phyloP scores from a whole-genome alignment of 768 basidiomycete genomes.

The Lepiota venenata region DNA sequence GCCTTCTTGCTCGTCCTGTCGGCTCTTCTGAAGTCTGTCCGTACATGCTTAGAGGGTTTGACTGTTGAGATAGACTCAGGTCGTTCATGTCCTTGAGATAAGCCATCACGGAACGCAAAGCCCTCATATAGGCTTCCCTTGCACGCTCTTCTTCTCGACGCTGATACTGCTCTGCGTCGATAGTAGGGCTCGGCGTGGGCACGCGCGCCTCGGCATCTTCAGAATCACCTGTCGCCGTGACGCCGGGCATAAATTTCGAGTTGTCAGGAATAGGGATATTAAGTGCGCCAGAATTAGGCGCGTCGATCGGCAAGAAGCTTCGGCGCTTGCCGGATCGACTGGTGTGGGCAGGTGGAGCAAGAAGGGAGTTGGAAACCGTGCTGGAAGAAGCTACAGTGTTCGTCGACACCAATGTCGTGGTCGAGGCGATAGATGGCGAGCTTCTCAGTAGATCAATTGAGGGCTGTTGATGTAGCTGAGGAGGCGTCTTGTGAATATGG shows the following conservation, averaged over 20 bases:
- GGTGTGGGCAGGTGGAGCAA: slow-evolving; percentile 40
- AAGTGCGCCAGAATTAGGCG: slow-evolving; percentile 46
- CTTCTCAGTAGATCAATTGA: slow-evolving; percentile 25
- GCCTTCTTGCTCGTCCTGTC: slow-evolving; percentile 53
- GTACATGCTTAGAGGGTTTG: slow-evolving; percentile 55
- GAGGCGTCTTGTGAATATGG: slow-evolving; percentile 15
- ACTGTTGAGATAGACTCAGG: slow-evolving; percentile 68
- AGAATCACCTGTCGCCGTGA: slow-evolving; percentile 35
- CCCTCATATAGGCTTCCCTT: slow-evolving; percentile 71
- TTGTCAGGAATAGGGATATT: slow-evolving; percentile 63
- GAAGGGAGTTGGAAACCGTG: slow-evolving; percentile 29
- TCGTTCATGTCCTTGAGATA: slow-evolving; percentile 97
- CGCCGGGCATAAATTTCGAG: slow-evolving; percentile 53
- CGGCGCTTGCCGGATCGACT: slow-evolving; percentile 66
- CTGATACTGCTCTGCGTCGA: slow-evolving; percentile 45
- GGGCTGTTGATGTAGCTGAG: slow-evolving; percentile 19
- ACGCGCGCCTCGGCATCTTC: slow-evolving; percentile 23
- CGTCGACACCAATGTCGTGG: slow-evolving; percentile 8
- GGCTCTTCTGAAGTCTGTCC: slow-evolving; percentile 46
- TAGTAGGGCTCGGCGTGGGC: slow-evolving; percentile 41
- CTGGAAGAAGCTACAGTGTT: slow-evolving; percentile 6
- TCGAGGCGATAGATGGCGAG: slow-evolving; percentile 16
- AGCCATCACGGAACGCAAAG: slow-evolving; percentile 89
- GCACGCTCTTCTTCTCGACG: slow-evolving; percentile 70
- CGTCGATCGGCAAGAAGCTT: slow-evolving; percentile 87